Percentiles rank a stretch among this genome's conserved stretches.
These are phyloP conservation scores for Hyparrhenia diplandra DNA, from an alignment of 176 grass and related monocot genomes.

Conservation along the genomic window DNA sequence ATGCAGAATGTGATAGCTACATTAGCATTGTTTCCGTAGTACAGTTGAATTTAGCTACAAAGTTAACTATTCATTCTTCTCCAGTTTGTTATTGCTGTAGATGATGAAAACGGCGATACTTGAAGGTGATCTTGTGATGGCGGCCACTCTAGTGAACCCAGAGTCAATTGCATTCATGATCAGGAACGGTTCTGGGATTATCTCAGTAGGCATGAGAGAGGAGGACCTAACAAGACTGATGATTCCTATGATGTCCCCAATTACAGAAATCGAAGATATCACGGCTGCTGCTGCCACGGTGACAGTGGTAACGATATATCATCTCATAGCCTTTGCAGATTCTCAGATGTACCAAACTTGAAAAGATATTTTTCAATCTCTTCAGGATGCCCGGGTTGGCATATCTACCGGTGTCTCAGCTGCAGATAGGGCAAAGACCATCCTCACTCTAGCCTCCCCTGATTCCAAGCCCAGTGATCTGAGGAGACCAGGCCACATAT, in stretches of 20 bases:
- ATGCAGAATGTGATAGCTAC: background rate
- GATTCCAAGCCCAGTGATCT: slow-evolving; percentile 86
- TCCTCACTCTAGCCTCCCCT: slow-evolving; percentile 62
- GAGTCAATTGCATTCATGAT: slow-evolving; percentile 85
- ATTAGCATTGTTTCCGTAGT: background rate
- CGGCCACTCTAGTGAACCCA: slow-evolving; percentile 55
- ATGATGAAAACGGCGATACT: slow-evolving; percentile 68
- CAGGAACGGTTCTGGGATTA: slow-evolving; percentile 79
- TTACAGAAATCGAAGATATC: slow-evolving; percentile 68
- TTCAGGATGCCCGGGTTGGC: slow-evolving; percentile 76
- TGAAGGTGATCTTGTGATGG: slow-evolving; percentile 79
- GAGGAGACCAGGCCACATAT: slow-evolving; percentile 76
- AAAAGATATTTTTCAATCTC: slow-evolving; percentile 16
- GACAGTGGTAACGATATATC: slow-evolving; percentile 63
- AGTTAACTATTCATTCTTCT: slow-evolving; percentile 67
- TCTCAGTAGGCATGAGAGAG: slow-evolving; percentile 89
- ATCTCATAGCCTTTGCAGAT: background rate
- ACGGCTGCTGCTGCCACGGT: slow-evolving; percentile 63
- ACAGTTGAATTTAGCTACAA: background rate
- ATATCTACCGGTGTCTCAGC: slow-evolving; percentile 70
- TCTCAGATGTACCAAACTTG: background rate
- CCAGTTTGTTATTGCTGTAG: slow-evolving; percentile 98
- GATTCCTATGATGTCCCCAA: slow-evolving; percentile 88
- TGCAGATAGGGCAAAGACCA: slow-evolving; percentile 77
- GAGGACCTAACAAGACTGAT: slow-evolving; percentile 77